Percentiles rank a stretch among this genome's conserved stretches.
Evolutionary conservation across 2,329 filamentous ascomycete genomes (phyloP).

Genomic region (Ramularia collo-cygni): DNA sequence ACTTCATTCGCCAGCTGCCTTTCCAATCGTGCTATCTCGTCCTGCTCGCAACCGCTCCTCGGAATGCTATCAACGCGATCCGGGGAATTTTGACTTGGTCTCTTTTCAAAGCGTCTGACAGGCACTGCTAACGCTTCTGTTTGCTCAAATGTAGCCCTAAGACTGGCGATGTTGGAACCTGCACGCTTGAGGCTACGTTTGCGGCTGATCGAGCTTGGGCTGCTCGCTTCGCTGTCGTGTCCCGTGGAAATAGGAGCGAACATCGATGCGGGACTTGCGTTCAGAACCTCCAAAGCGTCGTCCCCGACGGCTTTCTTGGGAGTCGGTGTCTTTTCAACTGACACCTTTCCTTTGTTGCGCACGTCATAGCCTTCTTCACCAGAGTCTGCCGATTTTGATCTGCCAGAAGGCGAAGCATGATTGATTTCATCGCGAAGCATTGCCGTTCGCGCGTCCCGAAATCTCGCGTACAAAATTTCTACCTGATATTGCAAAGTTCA

Average conservation of each 20-base stretch:
- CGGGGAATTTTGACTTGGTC: slow-evolving; percentile 2
- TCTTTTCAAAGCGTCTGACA: slow-evolving; percentile 10
- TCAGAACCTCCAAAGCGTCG: too few species aligned
- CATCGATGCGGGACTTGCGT: too few species aligned
- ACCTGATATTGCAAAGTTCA: too few species aligned
- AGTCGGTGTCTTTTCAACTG: too few species aligned
- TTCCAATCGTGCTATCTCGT: slow-evolving; percentile 7
- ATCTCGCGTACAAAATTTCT: too few species aligned
- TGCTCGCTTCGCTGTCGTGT: slow-evolving; percentile 6
- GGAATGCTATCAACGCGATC: neutral
- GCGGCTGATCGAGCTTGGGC: slow-evolving; percentile 1
- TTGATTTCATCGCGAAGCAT: too few species aligned
- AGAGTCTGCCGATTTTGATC: too few species aligned
- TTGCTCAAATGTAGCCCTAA: slow-evolving; percentile 25
- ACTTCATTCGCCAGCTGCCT: slow-evolving; percentile 2
- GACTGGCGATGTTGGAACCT: slow-evolving; percentile 25
- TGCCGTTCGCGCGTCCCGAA: too few species aligned
- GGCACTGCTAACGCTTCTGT: slow-evolving; percentile 4
- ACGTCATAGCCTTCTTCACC: too few species aligned
- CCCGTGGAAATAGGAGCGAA: neutral
- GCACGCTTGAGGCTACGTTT: slow-evolving; percentile 16
- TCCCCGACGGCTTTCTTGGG: too few species aligned
- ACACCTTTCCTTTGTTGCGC: too few species aligned
- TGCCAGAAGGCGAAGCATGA: too few species aligned
- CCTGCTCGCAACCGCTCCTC: slow-evolving; percentile 7